These are phyloP conservation scores for Volvox africanus DNA, from an alignment of 139 green algal genomes.

Conservation along the genomic window DNA sequence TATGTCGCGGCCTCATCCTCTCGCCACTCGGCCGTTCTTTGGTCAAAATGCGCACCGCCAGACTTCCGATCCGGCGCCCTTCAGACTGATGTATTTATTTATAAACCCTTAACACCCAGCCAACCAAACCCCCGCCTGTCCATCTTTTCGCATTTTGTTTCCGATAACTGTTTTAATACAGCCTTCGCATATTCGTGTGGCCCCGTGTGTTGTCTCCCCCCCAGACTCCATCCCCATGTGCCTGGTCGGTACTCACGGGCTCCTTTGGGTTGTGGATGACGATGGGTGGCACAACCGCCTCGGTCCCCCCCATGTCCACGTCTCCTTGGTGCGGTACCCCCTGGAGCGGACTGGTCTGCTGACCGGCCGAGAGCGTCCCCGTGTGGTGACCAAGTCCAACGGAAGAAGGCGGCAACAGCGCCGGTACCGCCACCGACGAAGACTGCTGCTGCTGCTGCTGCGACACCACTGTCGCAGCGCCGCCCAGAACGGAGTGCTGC, in stretches of 20 bases:
- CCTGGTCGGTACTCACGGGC: slow-evolving; percentile 54
- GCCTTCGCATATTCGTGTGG: too few species aligned
- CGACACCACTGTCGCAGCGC: not conserved
- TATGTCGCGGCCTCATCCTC: too few species aligned
- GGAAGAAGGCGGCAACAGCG: not conserved
- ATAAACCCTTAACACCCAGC: too few species aligned
- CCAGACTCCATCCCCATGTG: too few species aligned
- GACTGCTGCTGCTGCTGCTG: slow-evolving; percentile 17
- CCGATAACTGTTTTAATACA: too few species aligned
- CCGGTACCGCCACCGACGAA: not conserved
- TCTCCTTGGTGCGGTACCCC: slow-evolving; percentile 50
- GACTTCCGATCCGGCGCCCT: too few species aligned
- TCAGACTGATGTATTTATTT: too few species aligned
- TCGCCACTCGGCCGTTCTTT: too few species aligned
- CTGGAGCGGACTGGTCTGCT: slow-evolving; percentile 3
- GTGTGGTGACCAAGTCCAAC: slow-evolving; percentile 5
- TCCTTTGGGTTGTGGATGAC: slow-evolving; percentile 72
- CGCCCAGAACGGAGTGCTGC: slow-evolving; percentile 37
- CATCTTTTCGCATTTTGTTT: too few species aligned
- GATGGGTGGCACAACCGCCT: slow-evolving; percentile 69
- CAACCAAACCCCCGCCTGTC: too few species aligned
- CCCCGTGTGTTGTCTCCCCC: too few species aligned
- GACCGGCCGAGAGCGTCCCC: not conserved
- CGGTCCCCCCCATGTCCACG: slow-evolving; percentile 77
- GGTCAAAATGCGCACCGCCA: too few species aligned